phyloP scores from a whole-genome alignment of 331 rosid species.

The Arachis monticola region DNA sequence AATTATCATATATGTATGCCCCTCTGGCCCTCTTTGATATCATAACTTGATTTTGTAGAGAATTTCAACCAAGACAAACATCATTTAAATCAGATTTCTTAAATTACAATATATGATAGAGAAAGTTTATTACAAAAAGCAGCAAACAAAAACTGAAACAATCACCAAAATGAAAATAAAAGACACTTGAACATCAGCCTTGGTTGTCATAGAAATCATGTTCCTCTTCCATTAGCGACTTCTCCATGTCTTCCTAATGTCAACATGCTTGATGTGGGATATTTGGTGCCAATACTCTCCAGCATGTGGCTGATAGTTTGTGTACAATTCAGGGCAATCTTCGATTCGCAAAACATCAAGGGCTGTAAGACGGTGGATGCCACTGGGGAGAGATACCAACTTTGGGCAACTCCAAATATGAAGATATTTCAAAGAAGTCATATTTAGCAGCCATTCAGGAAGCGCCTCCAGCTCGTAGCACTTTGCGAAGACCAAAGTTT shows the following conservation, averaged over 20 bases:
- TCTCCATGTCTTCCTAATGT: slow-evolving; percentile 3
- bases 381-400: not conserved
- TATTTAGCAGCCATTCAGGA: slow-evolving; percentile 6
- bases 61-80: too few relatives aligned
- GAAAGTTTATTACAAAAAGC: too few relatives aligned
- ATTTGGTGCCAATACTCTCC: not conserved
- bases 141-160: too few relatives aligned
- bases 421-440: not conserved
- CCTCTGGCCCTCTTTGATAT: too few relatives aligned
- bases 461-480: slow-evolving; percentile 18
- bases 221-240: not conserved
- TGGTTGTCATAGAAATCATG: too few relatives aligned
- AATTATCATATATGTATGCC: too few relatives aligned
- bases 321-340: not conserved
- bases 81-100: too few relatives aligned
- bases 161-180: too few relatives aligned
- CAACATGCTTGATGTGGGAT: not conserved
- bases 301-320: not conserved
- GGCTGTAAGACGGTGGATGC: slow-evolving; percentile 1
- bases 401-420: not conserved
- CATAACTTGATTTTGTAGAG: too few relatives aligned
- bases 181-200: too few relatives aligned
- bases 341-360: not conserved
- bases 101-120: too few relatives aligned
- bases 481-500: fast-evolving